Conservation (phyloP, 2,329 filamentous ascomycete species). For the Xylaria sp. region DNA sequence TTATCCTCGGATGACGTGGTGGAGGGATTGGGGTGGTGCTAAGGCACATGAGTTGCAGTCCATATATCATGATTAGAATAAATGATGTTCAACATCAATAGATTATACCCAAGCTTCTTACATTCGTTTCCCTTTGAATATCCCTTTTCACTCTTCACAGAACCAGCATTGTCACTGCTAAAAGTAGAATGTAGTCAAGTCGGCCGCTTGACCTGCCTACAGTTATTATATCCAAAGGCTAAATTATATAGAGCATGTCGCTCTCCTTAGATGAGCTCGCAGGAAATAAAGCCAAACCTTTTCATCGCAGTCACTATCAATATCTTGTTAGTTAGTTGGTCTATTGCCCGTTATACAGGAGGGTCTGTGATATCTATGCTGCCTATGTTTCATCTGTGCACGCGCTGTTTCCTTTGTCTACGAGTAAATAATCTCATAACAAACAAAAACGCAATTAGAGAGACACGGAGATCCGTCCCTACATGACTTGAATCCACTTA, state of each 20-base stretch:
- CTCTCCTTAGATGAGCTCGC: background rate
- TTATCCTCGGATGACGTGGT: conserved; percentile 11
- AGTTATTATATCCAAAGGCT: too few species aligned
- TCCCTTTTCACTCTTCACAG: too few species aligned
- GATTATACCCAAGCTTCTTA: conserved; percentile 16
- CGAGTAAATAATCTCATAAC: background rate
- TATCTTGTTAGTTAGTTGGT: background rate
- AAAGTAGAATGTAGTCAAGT: too few species aligned
- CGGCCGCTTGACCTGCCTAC: too few species aligned
- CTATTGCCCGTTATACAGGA: background rate
- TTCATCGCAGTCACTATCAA: background rate
- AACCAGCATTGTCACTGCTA: too few species aligned
- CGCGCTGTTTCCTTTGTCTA: background rate
- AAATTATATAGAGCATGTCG: too few species aligned
- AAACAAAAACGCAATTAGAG: too few species aligned
- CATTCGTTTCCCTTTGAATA: background rate
- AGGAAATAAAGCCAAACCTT: background rate
- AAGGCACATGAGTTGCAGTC: conserved; percentile 34
- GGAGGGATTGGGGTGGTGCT: conserved; percentile 31
- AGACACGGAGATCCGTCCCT: too few species aligned
- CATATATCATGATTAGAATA: conserved; percentile 29
- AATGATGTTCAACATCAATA: background rate
- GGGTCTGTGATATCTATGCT: background rate
- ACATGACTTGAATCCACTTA: too few species aligned
- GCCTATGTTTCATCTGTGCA: background rate